These are phyloP conservation scores for Lichtheimia ornata DNA, from an alignment of 371 early-diverging fungal genomes.

Conservation along the genomic window DNA sequence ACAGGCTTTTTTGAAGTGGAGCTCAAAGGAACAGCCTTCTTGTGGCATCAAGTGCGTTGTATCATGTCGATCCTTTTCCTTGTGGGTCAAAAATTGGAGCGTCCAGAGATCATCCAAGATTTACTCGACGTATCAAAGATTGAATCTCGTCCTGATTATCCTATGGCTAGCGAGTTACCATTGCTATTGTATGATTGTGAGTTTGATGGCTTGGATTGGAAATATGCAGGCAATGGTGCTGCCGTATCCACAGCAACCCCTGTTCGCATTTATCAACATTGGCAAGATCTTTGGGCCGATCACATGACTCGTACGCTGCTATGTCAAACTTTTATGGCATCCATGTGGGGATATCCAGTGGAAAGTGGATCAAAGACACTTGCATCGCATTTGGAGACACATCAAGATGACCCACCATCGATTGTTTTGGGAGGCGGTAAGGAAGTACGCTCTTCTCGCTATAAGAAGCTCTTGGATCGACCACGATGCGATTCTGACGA, in stretches of 20 bases:
- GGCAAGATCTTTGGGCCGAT: slow-evolving; percentile 54
- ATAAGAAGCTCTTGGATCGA: slow-evolving; percentile 30
- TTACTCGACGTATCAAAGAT: slow-evolving; percentile 39
- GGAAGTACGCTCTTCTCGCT: slow-evolving; percentile 26
- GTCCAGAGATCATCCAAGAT: slow-evolving; percentile 37
- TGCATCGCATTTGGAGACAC: slow-evolving; percentile 8
- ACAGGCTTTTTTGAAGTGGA: slow-evolving; percentile 67
- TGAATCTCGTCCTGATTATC: slow-evolving; percentile 42
- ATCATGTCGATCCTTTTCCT: slow-evolving; percentile 91
- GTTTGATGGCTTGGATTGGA: slow-evolving; percentile 66
- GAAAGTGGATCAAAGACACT: slow-evolving; percentile 1
- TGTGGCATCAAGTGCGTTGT: slow-evolving; percentile 98
- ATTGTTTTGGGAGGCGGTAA: slow-evolving; percentile 43
- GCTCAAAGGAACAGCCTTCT: slow-evolving; percentile 83
- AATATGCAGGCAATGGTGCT: slow-evolving; percentile 35
- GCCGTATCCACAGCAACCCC: slow-evolving; percentile 9
- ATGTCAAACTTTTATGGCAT: slow-evolving; percentile 22
- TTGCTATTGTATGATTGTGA: slow-evolving; percentile 87
- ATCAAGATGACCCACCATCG: slow-evolving; percentile 10
- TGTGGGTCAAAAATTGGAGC: slow-evolving; percentile 66
- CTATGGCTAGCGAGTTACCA: slow-evolving; percentile 83
- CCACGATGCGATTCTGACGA: slow-evolving; percentile 48
- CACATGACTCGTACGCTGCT: slow-evolving; percentile 49
- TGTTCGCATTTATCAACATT: slow-evolving; percentile 31
- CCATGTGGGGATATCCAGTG: slow-evolving; percentile 9